A percentile compares a stretch with the other conserved stretches of the same genome.
Evolutionary conservation across 2,329 filamentous ascomycete genomes (phyloP).

Genomic region (Davidsoniella eucalypti): DNA sequence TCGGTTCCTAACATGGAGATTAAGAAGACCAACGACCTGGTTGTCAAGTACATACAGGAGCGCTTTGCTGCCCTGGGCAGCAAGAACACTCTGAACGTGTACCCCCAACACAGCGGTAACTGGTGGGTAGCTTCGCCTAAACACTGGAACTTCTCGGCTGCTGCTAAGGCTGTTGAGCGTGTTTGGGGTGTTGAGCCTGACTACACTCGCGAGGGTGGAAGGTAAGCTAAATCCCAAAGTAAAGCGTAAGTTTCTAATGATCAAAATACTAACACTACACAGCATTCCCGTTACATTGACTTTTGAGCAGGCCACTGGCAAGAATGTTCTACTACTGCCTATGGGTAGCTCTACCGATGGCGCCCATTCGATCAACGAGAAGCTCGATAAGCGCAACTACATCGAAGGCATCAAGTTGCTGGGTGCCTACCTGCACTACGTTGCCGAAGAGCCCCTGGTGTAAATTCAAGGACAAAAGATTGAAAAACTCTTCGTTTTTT

Average conservation of each 20-base stretch:
- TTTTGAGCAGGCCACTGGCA: constrained; percentile 93
- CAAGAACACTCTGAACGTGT: constrained; percentile 80
- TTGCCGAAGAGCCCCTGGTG: constrained; percentile 63
- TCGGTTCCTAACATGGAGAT: constrained; percentile 97
- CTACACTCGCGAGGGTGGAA: constrained; percentile 89
- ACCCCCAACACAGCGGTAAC: constrained; percentile 78
- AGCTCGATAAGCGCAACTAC: constrained; percentile 92
- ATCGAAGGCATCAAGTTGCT: constrained; percentile 95
- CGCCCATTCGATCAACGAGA: constrained; percentile 96
- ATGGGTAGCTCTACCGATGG: constrained; percentile 97
- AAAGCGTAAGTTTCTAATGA: background rate
- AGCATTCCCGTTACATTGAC: constrained; percentile 94
- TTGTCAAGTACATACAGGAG: constrained; percentile 68
- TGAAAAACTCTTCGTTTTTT: no score
- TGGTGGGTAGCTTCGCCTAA: constrained; percentile 98
- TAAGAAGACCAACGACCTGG: constrained; percentile 68
- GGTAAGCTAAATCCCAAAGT: constrained; percentile 29
- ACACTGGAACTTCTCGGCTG: constrained; percentile 97
- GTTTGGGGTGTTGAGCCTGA: constrained; percentile 91
- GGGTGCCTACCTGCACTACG: constrained; percentile 89
- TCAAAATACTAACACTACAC: background rate
- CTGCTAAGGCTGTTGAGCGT: constrained; percentile 86
- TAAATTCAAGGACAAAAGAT: constrained; percentile 14
- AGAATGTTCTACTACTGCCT: constrained; percentile 87
- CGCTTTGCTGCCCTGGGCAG: constrained; percentile 74